Percentiles rank a stretch among this genome's conserved stretches.
These are phyloP conservation scores for Chaetomium tenue DNA, from an alignment of 495 filamentous ascomycete genomes.

Conservation along the genomic window DNA sequence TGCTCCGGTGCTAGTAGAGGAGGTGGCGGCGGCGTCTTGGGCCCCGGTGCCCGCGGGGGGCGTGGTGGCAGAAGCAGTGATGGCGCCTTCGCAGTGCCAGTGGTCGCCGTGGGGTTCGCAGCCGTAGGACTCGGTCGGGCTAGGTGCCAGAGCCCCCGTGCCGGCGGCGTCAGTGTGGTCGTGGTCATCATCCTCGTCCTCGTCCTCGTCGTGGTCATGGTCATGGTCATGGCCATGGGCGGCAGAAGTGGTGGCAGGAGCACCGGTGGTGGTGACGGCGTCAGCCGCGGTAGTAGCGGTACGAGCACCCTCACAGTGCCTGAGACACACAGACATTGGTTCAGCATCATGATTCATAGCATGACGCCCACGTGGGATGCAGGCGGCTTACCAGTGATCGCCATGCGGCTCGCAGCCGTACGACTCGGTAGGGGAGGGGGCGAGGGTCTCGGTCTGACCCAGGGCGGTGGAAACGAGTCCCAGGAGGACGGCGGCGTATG, in stretches of 20 bases:
- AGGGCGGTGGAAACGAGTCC: slow-evolving; percentile 27
- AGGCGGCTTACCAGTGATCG: slow-evolving; percentile 39
- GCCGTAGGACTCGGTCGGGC: slow-evolving; percentile 39
- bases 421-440: slow-evolving; percentile 40
- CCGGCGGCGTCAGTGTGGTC: slow-evolving; percentile 24
- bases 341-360: neutral
- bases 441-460: slow-evolving; percentile 28
- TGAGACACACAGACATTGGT: slow-evolving; percentile 7
- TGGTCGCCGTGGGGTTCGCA: slow-evolving; percentile 42
- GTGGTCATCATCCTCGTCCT: slow-evolving; percentile 19
- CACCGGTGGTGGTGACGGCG: neutral
- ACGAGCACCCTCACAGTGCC: slow-evolving; percentile 39
- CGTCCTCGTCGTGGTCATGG: slow-evolving; percentile 6
- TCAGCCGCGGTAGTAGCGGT: slow-evolving; percentile 19
- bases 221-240: slow-evolving; percentile 19
- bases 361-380: neutral
- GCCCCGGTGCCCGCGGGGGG: neutral
- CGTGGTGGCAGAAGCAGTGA: slow-evolving; percentile 19
- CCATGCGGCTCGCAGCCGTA: slow-evolving; percentile 39
- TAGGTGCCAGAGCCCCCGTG: slow-evolving; percentile 31
- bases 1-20: slow-evolving; percentile 7
- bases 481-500: slow-evolving; percentile 23
- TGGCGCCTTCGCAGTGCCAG: slow-evolving; percentile 42
- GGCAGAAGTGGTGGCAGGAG: slow-evolving; percentile 19
- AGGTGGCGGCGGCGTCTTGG: neutral